Conservation (phyloP, 2,329 filamentous ascomycete genomes). For the Juglanconis oblonga region DNA sequence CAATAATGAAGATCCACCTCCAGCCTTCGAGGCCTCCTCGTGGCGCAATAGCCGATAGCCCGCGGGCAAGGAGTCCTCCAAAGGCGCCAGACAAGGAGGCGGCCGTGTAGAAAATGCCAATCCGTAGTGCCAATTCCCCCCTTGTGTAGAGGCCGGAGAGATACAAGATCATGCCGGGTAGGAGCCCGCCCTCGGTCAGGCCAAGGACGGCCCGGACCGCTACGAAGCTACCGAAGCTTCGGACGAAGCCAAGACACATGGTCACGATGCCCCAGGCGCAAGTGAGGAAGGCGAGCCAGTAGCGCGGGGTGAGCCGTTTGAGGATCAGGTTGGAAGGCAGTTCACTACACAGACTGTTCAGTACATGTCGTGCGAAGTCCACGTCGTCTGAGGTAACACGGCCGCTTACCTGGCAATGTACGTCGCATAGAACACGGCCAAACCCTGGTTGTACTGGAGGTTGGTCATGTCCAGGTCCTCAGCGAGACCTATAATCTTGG, state of each 20-base stretch:
- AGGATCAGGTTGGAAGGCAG: conserved; percentile 63
- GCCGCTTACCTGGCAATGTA: conserved; percentile 54
- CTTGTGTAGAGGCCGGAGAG: conserved; percentile 61
- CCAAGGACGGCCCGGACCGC: conserved; percentile 61
- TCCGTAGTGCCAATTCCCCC: conserved; percentile 58
- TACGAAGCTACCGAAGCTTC: conserved; percentile 54
- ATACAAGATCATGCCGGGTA: conserved; percentile 68
- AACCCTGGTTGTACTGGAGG: conserved; percentile 60
- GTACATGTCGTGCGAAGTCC: background rate
- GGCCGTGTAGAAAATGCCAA: conserved; percentile 67
- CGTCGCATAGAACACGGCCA: conserved; percentile 64
- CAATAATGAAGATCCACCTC: conserved; percentile 63
- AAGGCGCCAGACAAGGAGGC: conserved; percentile 64
- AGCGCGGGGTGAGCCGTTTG: conserved; percentile 56
- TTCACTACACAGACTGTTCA: conserved; percentile 40
- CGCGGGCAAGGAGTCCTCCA: conserved; percentile 60
- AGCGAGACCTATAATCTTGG: conserved; percentile 62
- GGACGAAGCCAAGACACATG: conserved; percentile 54
- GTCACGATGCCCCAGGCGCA: conserved; percentile 57
- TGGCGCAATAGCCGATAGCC: conserved; percentile 57
- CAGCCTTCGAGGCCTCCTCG: conserved; percentile 52
- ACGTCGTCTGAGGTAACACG: background rate
- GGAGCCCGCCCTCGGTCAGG: conserved; percentile 60
- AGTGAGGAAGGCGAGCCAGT: conserved; percentile 59
- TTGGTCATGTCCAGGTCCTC: conserved; percentile 55